Conservation (phyloP, 345 rosid genomes). For the Euphorbia pulcherrima region DNA sequence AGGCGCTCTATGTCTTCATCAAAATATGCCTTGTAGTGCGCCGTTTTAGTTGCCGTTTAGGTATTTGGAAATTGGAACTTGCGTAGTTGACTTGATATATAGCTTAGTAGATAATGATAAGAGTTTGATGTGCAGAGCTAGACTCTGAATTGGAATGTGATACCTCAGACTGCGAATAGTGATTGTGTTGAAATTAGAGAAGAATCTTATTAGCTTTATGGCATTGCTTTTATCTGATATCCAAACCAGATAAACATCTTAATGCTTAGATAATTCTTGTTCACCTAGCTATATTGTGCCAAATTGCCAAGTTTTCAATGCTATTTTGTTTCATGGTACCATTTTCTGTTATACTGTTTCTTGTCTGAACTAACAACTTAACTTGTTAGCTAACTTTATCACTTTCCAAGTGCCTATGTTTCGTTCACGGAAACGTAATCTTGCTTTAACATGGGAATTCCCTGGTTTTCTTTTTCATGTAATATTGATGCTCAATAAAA, state of each 20-base stretch:
- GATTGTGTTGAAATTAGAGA: neutral
- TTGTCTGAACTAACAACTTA: neutral
- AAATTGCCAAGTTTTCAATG: neutral
- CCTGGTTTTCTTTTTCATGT: neutral
- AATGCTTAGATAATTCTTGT: neutral
- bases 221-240: neutral
- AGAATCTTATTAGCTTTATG: neutral
- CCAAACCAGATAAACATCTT: neutral
- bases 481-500: neutral
- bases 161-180: neutral
- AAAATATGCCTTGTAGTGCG: neutral
- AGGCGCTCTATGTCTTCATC: neutral
- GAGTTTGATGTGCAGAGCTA: neutral
- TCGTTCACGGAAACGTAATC: neutral
- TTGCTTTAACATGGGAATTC: neutral
- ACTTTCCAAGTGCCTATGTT: neutral
- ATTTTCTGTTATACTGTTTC: neutral
- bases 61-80: neutral
- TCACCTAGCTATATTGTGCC: neutral
- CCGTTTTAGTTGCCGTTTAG: neutral
- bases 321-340: neutral
- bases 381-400: neutral
- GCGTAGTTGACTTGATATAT: neutral
- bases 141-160: no score
- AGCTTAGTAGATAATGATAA: no score